Percentiles rank a stretch among this genome's conserved stretches.
These are phyloP conservation scores for Cryphonectria parasitica DNA, from an alignment of 2,329 filamentous ascomycete genomes.

Conservation along the genomic window DNA sequence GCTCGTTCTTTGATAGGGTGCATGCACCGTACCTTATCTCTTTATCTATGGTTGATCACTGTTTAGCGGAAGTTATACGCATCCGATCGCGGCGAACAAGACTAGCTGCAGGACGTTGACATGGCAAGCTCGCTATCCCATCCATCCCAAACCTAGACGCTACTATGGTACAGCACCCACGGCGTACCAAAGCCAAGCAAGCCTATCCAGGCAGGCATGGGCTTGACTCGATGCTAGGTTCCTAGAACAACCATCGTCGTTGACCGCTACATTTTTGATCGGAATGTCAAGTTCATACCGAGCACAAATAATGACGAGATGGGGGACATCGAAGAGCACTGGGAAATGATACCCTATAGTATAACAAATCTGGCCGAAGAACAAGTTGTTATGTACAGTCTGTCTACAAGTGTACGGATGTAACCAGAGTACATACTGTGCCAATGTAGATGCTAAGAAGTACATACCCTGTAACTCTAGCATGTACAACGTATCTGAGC, in stretches of 20 bases:
- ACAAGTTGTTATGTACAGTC: too few species aligned
- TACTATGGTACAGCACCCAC: neutral
- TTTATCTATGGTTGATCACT: conserved; percentile 14
- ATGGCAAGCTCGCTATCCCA: neutral
- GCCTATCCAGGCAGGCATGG: neutral
- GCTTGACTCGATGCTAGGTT: neutral
- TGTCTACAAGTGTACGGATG: too few species aligned
- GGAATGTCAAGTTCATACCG: neutral
- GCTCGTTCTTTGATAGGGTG: neutral
- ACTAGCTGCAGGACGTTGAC: neutral
- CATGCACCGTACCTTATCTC: conserved; percentile 20
- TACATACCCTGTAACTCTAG: neutral
- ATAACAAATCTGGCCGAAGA: too few species aligned
- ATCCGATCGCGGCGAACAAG: conserved; percentile 5
- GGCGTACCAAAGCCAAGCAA: neutral
- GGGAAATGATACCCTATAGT: neutral
- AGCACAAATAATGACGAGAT: neutral
- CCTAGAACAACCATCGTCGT: neutral
- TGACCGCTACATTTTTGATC: neutral
- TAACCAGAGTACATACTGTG: neutral
- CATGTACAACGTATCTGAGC: conserved; percentile 4
- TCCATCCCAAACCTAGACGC: neutral
- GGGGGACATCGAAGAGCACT: neutral
- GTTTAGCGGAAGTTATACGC: neutral
- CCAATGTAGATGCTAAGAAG: neutral